Percentiles rank a stretch among this genome's conserved stretches.
Evolutionary conservation across 495 filamentous ascomycete species (phyloP).

Genomic region (Penicillium cinerascens): DNA sequence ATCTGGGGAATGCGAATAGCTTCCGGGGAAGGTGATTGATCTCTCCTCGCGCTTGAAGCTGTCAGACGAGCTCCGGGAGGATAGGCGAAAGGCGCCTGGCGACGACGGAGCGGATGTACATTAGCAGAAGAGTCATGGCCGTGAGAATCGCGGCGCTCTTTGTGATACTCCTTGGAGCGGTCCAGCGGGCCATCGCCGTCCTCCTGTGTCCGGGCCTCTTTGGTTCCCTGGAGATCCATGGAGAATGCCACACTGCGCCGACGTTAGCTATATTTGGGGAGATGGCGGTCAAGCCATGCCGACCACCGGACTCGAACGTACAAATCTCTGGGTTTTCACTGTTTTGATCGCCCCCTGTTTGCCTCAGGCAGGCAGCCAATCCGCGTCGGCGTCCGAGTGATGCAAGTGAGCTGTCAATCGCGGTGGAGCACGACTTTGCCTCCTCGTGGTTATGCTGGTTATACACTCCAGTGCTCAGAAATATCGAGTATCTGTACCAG

Average conservation of each 20-base stretch:
- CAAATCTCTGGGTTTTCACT: slow-evolving; percentile 9
- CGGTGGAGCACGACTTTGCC: slow-evolving; percentile 24
- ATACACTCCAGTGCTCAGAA: background rate
- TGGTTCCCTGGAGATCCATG: slow-evolving; percentile 50
- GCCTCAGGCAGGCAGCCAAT: slow-evolving; percentile 35
- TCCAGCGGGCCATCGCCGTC: slow-evolving; percentile 41
- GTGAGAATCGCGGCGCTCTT: slow-evolving; percentile 37
- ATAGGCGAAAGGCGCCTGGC: slow-evolving; percentile 23
- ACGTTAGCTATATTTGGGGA: slow-evolving; percentile 1
- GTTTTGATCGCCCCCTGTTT: slow-evolving; percentile 21
- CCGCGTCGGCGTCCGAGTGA: slow-evolving; percentile 27
- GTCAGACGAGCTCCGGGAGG: slow-evolving; percentile 17
- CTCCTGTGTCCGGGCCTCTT: slow-evolving; percentile 43
- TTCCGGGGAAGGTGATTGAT: slow-evolving; percentile 31
- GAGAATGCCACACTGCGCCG: background rate
- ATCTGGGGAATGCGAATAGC: slow-evolving; percentile 35
- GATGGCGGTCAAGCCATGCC: background rate
- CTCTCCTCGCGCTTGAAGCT: slow-evolving; percentile 15
- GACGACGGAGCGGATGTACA: slow-evolving; percentile 20
- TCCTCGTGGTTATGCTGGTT: slow-evolving; percentile 18
- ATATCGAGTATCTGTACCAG: background rate
- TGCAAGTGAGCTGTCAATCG: slow-evolving; percentile 33
- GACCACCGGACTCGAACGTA: background rate
- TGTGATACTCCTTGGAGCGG: slow-evolving; percentile 39
- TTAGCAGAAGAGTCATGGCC: slow-evolving; percentile 21